phyloP scores from a whole-genome alignment of 768 basidiomycete genomes.

The Pholiota microspora region DNA sequence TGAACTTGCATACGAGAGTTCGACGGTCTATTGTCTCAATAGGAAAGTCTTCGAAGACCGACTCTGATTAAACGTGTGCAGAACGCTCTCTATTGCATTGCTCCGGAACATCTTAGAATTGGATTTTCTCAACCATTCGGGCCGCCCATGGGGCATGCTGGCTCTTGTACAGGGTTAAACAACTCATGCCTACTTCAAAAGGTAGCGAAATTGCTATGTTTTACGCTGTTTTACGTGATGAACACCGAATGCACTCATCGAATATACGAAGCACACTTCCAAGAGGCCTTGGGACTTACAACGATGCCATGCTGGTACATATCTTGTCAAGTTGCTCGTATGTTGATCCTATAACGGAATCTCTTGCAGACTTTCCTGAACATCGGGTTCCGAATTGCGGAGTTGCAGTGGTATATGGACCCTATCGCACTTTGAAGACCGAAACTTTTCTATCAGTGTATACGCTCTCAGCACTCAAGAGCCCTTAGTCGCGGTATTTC shows the following conservation, averaged over 20 bases:
- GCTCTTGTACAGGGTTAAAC: not conserved
- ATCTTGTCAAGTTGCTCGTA: not conserved
- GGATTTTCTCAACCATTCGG: not conserved
- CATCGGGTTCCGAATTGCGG: not conserved
- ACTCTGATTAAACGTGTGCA: not conserved
- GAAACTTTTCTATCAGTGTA: not conserved
- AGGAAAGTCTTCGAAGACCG: conserved; percentile 5
- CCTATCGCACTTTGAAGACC: not conserved
- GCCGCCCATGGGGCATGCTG: not conserved
- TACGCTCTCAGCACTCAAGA: not conserved
- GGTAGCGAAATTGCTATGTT: not conserved
- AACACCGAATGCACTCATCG: not conserved
- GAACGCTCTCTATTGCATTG: not conserved
- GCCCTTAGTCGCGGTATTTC: not conserved
- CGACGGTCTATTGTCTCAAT: not conserved
- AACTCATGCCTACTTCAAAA: not conserved
- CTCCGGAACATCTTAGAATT: not conserved
- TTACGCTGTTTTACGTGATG: not conserved
- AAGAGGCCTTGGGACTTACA: not conserved
- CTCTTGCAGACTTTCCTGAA: not conserved
- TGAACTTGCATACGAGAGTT: not conserved
- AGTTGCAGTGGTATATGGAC: not conserved
- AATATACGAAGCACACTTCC: not conserved
- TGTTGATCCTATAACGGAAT: not conserved
- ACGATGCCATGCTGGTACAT: not conserved